Evolutionary conservation across 371 early-diverging fungal species (phyloP), one percentile per base, ranked within the genome.

Genomic region (Neoconidiobolus thromboides): DNA sequence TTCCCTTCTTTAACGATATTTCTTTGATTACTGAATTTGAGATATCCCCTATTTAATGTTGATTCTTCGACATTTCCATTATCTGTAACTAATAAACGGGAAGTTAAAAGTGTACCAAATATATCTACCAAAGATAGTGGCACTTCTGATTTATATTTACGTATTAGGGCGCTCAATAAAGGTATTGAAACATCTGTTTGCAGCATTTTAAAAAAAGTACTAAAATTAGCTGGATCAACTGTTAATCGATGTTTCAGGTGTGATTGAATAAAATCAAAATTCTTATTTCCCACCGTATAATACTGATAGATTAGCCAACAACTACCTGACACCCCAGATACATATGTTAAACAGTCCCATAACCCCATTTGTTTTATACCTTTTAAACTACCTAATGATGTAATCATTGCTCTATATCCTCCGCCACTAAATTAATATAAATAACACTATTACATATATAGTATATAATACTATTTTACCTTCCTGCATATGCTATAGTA

Each of bases 331-430:
- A 79, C 73, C 44, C 73, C 77, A 58, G 80, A 77, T 44, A 76
- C 64, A 60, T 84, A 81, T 61, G 68, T 79, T 2, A 74, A 65
- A 49, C 77, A 76, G 55, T 79, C 79, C 43, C 73, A 67, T 1
- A 73, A 51, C 14, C 81, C 82, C 0, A 72, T 67, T 15, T 77
- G 68, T 48, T 79, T 65, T 67, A 78, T 73, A 1, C 74, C 78
- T 3, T 71, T 69, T 61, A 79, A 64, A 58, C 77, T 80, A 2
- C 81, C 84, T 38, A 72, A 39, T 9, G 73, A 70, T 7, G 79
- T 75, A 2, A 82, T 60, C 84, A 83, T 83, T 1, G 84, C 81
- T 4, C 84, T 74, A 63, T 75, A 80, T 2, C 84, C 84, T 4
- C 84, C 84, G 26, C 84, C 84, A 58, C 81, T 82, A 9, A 9